Evolutionary conservation across 2,329 filamentous ascomycete genomes (phyloP).

Genomic region (Didymella sp.): DNA sequence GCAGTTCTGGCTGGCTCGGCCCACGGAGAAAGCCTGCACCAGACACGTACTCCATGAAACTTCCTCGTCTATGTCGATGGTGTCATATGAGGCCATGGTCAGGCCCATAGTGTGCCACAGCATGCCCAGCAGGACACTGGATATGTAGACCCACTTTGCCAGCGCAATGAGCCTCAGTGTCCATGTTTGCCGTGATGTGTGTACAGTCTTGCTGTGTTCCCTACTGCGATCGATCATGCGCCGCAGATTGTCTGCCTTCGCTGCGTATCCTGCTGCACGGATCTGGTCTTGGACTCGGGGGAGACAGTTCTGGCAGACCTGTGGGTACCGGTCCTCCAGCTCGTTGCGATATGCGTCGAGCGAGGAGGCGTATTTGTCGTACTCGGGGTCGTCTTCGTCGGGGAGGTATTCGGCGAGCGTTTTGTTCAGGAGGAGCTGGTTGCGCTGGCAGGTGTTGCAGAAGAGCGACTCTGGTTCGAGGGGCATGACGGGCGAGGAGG

Average conservation of each 20-base stretch:
- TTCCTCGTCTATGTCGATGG: conserved; percentile 3
- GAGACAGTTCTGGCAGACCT: conserved; percentile 83
- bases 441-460: conserved; percentile 83
- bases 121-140: conserved; percentile 42
- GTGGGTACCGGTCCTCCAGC: conserved; percentile 84
- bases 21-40: conserved; percentile 27
- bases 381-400: conserved; percentile 69
- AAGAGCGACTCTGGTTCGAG: conserved; percentile 56
- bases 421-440: conserved; percentile 81
- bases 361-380: conserved; percentile 70
- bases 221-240: conserved; percentile 71
- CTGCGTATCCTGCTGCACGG: conserved; percentile 75
- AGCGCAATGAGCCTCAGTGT: conserved; percentile 55
- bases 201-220: conserved; percentile 29
- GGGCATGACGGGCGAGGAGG: conserved; percentile 32
- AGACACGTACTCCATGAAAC: conserved; percentile 31
- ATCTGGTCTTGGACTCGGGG: conserved; percentile 75
- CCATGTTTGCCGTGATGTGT: conserved; percentile 51
- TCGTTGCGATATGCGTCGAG: conserved; percentile 74
- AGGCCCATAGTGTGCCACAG: conserved; percentile 47
- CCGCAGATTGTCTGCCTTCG: conserved; percentile 80
- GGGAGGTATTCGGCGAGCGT: conserved; percentile 82
- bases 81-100: conserved; percentile 27
- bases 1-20: conserved; percentile 36
- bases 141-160: conserved; percentile 54